These are phyloP conservation scores for Cytospora paraplurivora DNA, from an alignment of 2,329 filamentous ascomycete species.

Conservation along the genomic window DNA sequence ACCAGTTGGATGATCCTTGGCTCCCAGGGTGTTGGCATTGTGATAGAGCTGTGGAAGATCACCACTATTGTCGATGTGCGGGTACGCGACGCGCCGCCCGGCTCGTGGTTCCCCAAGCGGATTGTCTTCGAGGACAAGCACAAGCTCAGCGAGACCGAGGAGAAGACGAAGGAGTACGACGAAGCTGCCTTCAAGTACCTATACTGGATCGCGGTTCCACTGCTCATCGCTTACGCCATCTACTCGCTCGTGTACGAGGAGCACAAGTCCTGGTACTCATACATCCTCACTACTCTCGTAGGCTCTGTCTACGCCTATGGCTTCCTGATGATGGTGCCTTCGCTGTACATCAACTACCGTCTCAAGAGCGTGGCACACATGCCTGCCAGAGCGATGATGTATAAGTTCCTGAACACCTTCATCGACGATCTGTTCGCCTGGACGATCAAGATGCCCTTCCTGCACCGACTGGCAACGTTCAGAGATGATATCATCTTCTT, in stretches of 20 bases:
- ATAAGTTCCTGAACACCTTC: conserved; percentile 98
- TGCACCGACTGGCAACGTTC: conserved; percentile 89
- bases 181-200: conserved; percentile 97
- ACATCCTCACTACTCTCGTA: conserved; percentile 91
- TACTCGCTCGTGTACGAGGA: conserved; percentile 92
- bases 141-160: conserved; percentile 89
- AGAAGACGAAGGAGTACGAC: conserved; percentile 98
- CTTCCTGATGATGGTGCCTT: conserved; percentile 98
- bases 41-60: conserved; percentile 84
- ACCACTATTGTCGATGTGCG: conserved; percentile 93
- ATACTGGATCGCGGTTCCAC: conserved; percentile 86
- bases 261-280: conserved; percentile 98
- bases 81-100: conserved; percentile 67
- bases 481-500: conserved; percentile 98
- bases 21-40: conserved; percentile 79
- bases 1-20: conserved; percentile 99
- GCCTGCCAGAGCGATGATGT: conserved; percentile 94
- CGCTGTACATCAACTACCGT: conserved; percentile 98
- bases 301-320: conserved; percentile 97
- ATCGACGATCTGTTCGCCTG: conserved; percentile 99
- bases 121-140: conserved; percentile 95
- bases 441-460: conserved; percentile 97
- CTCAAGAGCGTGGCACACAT: conserved; percentile 95
- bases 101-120: conserved; percentile 74
- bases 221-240: conserved; percentile 83